These are phyloP conservation scores for Sporothrix euskadiensis DNA, from an alignment of 2,329 filamentous ascomycete genomes.

Conservation along the genomic window DNA sequence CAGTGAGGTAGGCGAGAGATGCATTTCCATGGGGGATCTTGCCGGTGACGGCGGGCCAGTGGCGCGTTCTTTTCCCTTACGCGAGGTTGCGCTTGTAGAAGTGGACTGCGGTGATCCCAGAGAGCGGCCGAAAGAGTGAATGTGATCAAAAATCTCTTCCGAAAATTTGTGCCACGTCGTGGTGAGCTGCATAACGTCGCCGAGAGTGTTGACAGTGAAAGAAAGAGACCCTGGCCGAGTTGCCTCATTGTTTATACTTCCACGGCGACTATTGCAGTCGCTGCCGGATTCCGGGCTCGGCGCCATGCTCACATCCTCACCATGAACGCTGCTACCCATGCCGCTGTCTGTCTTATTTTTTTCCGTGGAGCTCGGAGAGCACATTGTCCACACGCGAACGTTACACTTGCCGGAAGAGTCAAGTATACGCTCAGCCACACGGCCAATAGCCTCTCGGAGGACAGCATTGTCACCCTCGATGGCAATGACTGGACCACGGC, in stretches of 20 bases:
- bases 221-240: slow-evolving; percentile 43
- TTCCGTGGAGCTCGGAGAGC: background rate
- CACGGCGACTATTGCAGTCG: slow-evolving; percentile 28
- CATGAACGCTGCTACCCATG: slow-evolving; percentile 10
- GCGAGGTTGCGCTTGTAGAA: background rate
- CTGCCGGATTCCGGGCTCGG: background rate
- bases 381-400: slow-evolving; percentile 41
- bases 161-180: slow-evolving; percentile 75
- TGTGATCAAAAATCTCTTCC: slow-evolving; percentile 62
- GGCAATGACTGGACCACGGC: slow-evolving; percentile 77
- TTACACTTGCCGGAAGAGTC: slow-evolving; percentile 47
- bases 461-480: slow-evolving; percentile 70
- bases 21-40: background rate
- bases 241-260: slow-evolving; percentile 29
- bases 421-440: slow-evolving; percentile 66
- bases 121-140: slow-evolving; percentile 33
- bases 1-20: background rate
- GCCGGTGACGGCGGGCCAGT: slow-evolving; percentile 5
- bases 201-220: slow-evolving; percentile 32
- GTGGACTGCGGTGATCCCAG: background rate
- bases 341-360: slow-evolving; percentile 16
- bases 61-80: background rate
- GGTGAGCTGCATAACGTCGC: slow-evolving; percentile 68
- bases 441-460: slow-evolving; percentile 59
- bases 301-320: slow-evolving; percentile 9